Conservation (phyloP, 2,329 filamentous ascomycete genomes). For the Microcyclosporella mali region DNA sequence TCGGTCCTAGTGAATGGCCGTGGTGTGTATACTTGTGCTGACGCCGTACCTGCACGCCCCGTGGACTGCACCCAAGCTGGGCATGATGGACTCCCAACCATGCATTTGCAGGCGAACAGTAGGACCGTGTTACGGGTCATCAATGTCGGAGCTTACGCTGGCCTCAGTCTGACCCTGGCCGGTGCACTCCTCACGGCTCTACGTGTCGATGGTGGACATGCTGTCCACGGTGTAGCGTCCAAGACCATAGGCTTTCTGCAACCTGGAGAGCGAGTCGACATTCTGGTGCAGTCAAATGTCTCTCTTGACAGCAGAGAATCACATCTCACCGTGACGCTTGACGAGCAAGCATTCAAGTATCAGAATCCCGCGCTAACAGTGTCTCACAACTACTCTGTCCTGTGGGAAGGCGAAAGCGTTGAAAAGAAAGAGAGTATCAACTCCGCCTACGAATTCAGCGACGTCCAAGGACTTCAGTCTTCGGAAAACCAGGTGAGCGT, state of each 20-base stretch:
- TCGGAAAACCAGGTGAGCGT: slow-evolving; percentile 15
- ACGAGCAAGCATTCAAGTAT: slow-evolving; percentile 39
- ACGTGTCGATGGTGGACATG: slow-evolving; percentile 39
- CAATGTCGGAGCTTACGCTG: slow-evolving; percentile 41
- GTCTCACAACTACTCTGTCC: slow-evolving; percentile 32
- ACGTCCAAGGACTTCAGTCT: slow-evolving; percentile 12
- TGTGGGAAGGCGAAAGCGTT: slow-evolving; percentile 5
- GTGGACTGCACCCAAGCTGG: slow-evolving; percentile 37
- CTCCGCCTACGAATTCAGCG: slow-evolving; percentile 4
- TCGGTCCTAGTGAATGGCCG: slow-evolving; percentile 44
- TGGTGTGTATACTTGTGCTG: slow-evolving; percentile 42
- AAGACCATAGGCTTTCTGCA: slow-evolving; percentile 38
- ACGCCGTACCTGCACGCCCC: slow-evolving; percentile 41
- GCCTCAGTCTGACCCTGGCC: slow-evolving; percentile 33
- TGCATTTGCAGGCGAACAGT: slow-evolving; percentile 14
- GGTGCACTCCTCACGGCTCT: slow-evolving; percentile 31
- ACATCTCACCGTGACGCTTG: slow-evolving; percentile 9
- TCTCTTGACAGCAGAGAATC: neutral
- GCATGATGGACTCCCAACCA: neutral
- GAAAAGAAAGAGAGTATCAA: neutral
- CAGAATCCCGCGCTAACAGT: slow-evolving; percentile 39
- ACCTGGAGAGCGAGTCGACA: slow-evolving; percentile 43
- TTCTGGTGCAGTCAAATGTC: slow-evolving; percentile 16
- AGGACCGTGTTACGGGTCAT: slow-evolving; percentile 38
- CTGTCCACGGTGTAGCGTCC: slow-evolving; percentile 25